Evolutionary conservation across 371 early-diverging fungal species (phyloP).

Genomic region (Dichotomocladium elegans): DNA sequence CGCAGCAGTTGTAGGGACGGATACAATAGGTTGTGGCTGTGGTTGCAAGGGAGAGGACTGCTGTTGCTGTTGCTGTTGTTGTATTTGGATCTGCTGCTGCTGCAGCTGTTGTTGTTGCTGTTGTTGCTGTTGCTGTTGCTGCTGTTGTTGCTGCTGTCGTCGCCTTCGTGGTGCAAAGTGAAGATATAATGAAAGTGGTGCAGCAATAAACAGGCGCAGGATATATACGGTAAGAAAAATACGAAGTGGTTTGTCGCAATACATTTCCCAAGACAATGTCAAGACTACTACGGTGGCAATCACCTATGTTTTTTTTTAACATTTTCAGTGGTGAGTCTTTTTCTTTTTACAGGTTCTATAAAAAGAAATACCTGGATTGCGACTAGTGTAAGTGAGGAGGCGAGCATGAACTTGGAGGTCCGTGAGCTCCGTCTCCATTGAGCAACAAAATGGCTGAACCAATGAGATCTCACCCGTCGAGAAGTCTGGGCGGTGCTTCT

Average conservation of each 20-base stretch:
- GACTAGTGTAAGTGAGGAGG: constrained; percentile 32
- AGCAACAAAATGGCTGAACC: constrained; percentile 44
- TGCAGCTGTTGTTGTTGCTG: not conserved
- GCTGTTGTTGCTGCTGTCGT: constrained; percentile 8
- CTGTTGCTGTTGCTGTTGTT: not conserved
- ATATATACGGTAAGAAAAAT: constrained; percentile 41
- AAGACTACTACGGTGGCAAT: constrained; percentile 31
- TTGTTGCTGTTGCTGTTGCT: not conserved
- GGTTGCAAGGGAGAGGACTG: not conserved
- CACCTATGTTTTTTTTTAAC: constrained; percentile 10
- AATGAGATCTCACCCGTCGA: constrained; percentile 43
- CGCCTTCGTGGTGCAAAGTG: constrained; percentile 40
- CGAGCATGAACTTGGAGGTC: constrained; percentile 32
- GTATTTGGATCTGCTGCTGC: not conserved
- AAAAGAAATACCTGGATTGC: constrained; percentile 22
- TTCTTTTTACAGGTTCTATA: too few species aligned
- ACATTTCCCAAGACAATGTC: constrained; percentile 40
- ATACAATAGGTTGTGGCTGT: too few species aligned
- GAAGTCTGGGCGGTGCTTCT: constrained; percentile 44
- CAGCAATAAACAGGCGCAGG: constrained; percentile 32
- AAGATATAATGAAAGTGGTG: constrained; percentile 37
- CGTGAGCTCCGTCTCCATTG: constrained; percentile 47
- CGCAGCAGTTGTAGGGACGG: too few species aligned
- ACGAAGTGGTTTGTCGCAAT: constrained; percentile 47
- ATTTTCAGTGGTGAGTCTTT: too few species aligned